These are phyloP conservation scores for Russula sp. DNA, from an alignment of 768 basidiomycete species.

Conservation along the genomic window DNA sequence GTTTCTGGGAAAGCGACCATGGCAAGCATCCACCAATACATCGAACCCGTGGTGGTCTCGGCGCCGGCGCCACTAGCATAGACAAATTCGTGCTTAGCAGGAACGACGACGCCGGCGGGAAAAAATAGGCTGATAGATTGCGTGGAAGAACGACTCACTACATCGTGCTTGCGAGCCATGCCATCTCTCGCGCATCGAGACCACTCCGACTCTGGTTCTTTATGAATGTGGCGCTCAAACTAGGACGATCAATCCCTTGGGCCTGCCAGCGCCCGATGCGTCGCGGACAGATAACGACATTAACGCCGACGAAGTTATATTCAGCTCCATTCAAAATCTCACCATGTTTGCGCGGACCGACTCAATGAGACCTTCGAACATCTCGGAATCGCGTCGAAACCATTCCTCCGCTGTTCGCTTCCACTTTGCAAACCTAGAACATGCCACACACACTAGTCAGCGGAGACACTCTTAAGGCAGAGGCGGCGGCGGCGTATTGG, in stretches of 20 bases:
- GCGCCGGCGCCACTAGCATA: conserved; percentile 19
- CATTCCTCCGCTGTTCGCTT: conserved; percentile 21
- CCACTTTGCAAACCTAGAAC: conserved; percentile 21
- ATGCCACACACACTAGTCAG: background rate
- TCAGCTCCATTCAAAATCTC: background rate
- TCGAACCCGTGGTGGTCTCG: conserved; percentile 22
- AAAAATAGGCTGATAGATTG: background rate
- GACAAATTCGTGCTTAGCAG: background rate
- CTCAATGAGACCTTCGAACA: conserved; percentile 20
- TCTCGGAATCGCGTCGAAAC: conserved; percentile 18
- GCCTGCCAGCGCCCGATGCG: background rate
- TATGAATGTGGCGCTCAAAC: conserved; percentile 18
- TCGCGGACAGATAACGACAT: background rate
- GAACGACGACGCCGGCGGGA: background rate
- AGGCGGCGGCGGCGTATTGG: background rate
- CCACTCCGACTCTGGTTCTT: conserved; percentile 15
- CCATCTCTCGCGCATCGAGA: conserved; percentile 18
- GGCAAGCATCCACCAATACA: conserved; percentile 24
- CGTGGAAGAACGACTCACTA: conserved; percentile 19
- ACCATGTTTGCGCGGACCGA: conserved; percentile 17
- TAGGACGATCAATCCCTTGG: conserved; percentile 20
- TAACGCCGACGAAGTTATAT: background rate
- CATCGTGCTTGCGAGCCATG: conserved; percentile 27
- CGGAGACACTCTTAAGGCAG: background rate
- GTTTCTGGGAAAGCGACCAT: conserved; percentile 26